phyloP scores from a whole-genome alignment of 192 early-diverging fungal genomes.

The Funneliformis mosseae region DNA sequence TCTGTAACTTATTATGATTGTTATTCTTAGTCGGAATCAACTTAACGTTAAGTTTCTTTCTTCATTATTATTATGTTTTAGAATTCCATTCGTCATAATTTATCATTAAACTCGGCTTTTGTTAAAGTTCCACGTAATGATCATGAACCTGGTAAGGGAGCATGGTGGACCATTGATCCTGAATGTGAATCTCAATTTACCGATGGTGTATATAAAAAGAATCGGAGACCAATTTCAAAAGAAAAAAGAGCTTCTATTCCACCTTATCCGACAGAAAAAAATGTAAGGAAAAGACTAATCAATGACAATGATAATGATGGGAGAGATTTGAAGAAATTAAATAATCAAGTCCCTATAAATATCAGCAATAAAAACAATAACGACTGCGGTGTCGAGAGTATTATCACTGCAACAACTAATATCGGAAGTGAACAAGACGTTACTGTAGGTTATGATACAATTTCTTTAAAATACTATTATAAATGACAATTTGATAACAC shows the following conservation, averaged over 20 bases:
- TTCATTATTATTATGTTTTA: too few species aligned
- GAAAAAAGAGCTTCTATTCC: neutral
- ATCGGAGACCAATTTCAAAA: slow-evolving; percentile 45
- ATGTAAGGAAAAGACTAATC: neutral
- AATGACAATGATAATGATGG: slow-evolving; percentile 1
- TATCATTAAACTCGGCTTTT: slow-evolving; percentile 95
- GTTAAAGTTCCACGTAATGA: slow-evolving; percentile 82
- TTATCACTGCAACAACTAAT: neutral
- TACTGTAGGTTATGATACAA: neutral
- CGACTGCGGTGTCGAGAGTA: neutral
- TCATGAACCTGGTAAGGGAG: slow-evolving; percentile 90
- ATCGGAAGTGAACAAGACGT: neutral
- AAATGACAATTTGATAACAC: neutral
- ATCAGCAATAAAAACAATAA: neutral
- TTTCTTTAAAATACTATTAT: neutral
- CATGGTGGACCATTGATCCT: slow-evolving; percentile 91
- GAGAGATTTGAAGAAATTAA: neutral
- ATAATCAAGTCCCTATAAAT: neutral
- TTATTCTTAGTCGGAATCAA: too few species aligned
- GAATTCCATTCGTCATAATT: slow-evolving; percentile 96
- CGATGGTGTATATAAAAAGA: slow-evolving; percentile 74
- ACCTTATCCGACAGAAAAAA: neutral
- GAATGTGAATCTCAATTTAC: slow-evolving; percentile 65
- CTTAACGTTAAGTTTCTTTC: too few species aligned
- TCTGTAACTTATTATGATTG: slow-evolving; percentile 38